Evolutionary conservation across 2,329 filamentous ascomycete species (phyloP).

Genomic region (Cercospora citrullina): DNA sequence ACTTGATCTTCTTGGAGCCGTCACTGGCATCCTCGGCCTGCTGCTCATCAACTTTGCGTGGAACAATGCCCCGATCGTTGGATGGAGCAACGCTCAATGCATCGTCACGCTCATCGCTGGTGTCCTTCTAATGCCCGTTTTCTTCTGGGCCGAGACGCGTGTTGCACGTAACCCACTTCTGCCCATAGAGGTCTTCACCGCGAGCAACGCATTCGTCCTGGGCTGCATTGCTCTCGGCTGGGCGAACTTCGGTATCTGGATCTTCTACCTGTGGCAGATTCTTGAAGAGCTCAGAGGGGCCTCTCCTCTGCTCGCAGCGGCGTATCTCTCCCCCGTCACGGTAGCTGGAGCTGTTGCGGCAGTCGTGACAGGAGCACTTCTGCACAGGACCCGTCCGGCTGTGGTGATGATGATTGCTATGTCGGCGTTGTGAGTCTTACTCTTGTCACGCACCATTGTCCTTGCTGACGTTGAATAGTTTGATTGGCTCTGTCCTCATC

Average conservation of each 20-base stretch:
- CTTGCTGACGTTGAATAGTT: not conserved
- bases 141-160: slow-evolving; percentile 33
- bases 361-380: slow-evolving; percentile 40
- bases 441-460: not conserved
- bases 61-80: slow-evolving; percentile 37
- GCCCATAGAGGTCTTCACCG: slow-evolving; percentile 33
- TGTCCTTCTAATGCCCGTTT: slow-evolving; percentile 30
- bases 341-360: slow-evolving; percentile 50
- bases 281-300: slow-evolving; percentile 47
- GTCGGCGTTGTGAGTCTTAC: slow-evolving; percentile 38
- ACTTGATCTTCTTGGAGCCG: slow-evolving; percentile 33
- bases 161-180: slow-evolving; percentile 27
- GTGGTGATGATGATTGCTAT: slow-evolving; percentile 44
- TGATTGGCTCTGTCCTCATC: slow-evolving; percentile 44
- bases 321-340: slow-evolving; percentile 50
- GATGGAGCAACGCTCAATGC: slow-evolving; percentile 33
- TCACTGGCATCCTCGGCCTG: slow-evolving; percentile 33
- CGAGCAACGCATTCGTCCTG: slow-evolving; percentile 33
- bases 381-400: slow-evolving; percentile 32
- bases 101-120: slow-evolving; percentile 33
- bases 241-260: slow-evolving; percentile 35
- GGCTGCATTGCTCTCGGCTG: slow-evolving; percentile 35
- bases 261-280: slow-evolving; percentile 48
- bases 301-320: slow-evolving; percentile 48
- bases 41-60: slow-evolving; percentile 37